Evolutionary conservation across 2,329 filamentous ascomycete species (phyloP).

Genomic region (Ophiostoma pallidulum): DNA sequence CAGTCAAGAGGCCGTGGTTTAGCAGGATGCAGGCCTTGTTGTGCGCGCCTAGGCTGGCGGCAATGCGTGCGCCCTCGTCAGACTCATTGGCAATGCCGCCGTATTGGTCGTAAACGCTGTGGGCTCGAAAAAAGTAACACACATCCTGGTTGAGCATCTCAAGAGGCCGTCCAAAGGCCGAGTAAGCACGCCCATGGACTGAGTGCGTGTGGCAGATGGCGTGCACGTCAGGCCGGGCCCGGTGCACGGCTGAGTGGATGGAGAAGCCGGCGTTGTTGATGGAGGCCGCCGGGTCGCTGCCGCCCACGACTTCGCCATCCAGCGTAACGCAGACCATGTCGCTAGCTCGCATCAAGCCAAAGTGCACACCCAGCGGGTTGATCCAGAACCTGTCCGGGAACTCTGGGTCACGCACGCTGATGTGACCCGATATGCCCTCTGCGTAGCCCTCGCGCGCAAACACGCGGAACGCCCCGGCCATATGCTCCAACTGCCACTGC

Average conservation of each 20-base stretch:
- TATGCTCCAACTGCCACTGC: slow-evolving; percentile 30
- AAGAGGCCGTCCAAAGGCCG: slow-evolving; percentile 41
- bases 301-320: slow-evolving; percentile 44
- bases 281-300: slow-evolving; percentile 30
- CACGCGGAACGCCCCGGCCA: slow-evolving; percentile 50
- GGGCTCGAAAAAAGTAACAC: slow-evolving; percentile 45
- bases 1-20: slow-evolving; percentile 54
- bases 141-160: slow-evolving; percentile 53
- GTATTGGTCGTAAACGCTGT: slow-evolving; percentile 49
- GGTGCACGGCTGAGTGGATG: slow-evolving; percentile 49
- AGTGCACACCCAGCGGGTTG: slow-evolving; percentile 50
- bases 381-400: slow-evolving; percentile 49
- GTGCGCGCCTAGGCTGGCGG: slow-evolving; percentile 30
- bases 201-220: slow-evolving; percentile 51
- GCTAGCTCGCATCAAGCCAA: slow-evolving; percentile 44
- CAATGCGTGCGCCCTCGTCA: slow-evolving; percentile 47
- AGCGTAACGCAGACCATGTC: slow-evolving; percentile 51
- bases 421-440: slow-evolving; percentile 54
- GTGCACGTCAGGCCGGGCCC: slow-evolving; percentile 44
- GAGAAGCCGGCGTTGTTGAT: slow-evolving; percentile 51
- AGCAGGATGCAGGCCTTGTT: slow-evolving; percentile 44
- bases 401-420: slow-evolving; percentile 50
- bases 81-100: slow-evolving; percentile 49
- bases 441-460: slow-evolving; percentile 51
- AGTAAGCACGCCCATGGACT: slow-evolving; percentile 47